Evolutionary conservation across 1,284 basidiomycete genomes (phyloP).

Genomic region (Neonothopanus nambi): DNA sequence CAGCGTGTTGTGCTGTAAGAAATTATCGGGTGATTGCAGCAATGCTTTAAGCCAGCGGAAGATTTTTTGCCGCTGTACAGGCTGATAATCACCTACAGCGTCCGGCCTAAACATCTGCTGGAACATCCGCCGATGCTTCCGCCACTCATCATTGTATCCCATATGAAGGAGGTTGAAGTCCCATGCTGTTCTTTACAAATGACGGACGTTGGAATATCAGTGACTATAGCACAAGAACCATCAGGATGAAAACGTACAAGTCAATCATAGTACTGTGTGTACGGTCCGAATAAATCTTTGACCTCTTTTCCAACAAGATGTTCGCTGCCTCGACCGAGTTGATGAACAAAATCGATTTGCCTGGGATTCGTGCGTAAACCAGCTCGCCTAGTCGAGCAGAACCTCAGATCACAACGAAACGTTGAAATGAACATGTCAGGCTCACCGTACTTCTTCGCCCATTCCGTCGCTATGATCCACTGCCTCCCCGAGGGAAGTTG

Average conservation of each 20-base stretch:
- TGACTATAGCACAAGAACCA: not conserved
- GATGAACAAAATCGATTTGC: conserved; percentile 1
- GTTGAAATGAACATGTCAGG: not conserved
- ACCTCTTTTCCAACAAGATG: conserved; percentile 5
- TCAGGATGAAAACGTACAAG: too few species aligned
- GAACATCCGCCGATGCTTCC: conserved; percentile 2
- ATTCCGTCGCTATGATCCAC: not conserved
- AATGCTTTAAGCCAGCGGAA: not conserved
- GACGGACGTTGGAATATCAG: not conserved
- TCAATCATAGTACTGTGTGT: not conserved
- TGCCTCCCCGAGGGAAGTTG: not conserved
- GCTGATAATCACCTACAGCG: conserved; percentile 1
- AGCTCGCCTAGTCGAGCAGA: not conserved
- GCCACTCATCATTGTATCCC: conserved; percentile 8
- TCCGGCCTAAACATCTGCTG: conserved; percentile 7
- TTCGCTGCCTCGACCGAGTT: conserved; percentile 1
- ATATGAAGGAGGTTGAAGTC: conserved; percentile 5
- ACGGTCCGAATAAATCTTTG: conserved; percentile 7
- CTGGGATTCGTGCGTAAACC: not conserved
- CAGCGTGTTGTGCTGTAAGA: not conserved
- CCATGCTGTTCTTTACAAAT: not conserved
- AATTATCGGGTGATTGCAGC: not conserved
- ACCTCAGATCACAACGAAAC: not conserved
- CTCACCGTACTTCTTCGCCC: not conserved
- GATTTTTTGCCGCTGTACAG: conserved; percentile 1